Base-by-base conservation (phyloP, 2,329 filamentous ascomycete genomes). In the Aphanoascus verrucosus region DNA sequence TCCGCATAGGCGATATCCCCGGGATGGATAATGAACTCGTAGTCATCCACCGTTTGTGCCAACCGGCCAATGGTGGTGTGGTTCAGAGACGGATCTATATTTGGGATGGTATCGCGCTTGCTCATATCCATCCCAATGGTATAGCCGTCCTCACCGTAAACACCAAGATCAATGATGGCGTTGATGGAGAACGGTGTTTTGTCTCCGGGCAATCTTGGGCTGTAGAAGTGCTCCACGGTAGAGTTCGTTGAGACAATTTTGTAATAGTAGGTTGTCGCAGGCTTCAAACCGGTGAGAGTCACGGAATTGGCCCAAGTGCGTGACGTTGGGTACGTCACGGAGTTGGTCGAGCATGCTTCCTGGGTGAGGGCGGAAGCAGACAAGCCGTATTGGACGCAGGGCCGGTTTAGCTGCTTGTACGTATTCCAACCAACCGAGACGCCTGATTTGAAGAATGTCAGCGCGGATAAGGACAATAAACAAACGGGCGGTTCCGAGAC, bases 51-150 rank as follows among this genome's bases (percentile, higher is more conserved):
- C 5, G 42, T 45, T 28, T 45, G 42, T 31, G 42, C 42, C 42
- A 45, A 45, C 6, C 42, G 42, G 42, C 42, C 42, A 23, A 45
- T 45, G 17, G 42, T 45, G 42, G 42, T 45, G 42, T 45, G 42
- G 42, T 45, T 45, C 8, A 45, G 42, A 45, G 42, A 23, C 17
- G 42, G 42, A 19, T 45, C 42, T 14, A 45, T 45, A 28, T 23
- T 7, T n/a, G 42, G 42, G 23, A 45, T 45, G 5, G 23, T 45
- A 45, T 45, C 42, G 17, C 42, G 42, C 42, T 45, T 45, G 42
- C 19, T 45, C 42, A 23, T 45, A 28, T 45, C 42, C 42, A 45
- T 45, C 42, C 28, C 12, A 19, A 45, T 45, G 23, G 42, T 45
- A 28, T 11, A 45, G 23, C 42, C 42, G 8, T 45, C 42, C 14